Evolutionary conservation across 192 early-diverging fungal species (phyloP), one percentile per base, ranked within the genome.

Genomic region (Funneliformis mosseae): DNA sequence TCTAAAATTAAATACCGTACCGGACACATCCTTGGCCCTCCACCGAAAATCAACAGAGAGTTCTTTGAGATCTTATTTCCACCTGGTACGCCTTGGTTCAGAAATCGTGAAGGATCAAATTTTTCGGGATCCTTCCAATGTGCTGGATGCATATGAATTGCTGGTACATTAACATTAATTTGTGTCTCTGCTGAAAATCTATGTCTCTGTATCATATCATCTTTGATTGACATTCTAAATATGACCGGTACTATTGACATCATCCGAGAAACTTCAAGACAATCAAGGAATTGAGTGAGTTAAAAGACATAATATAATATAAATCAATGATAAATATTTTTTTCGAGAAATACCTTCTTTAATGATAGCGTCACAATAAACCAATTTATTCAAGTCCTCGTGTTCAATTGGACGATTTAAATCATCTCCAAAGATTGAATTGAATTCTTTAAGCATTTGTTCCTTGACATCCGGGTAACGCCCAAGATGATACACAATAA

Each of bases 281-380:
- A 33, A 50, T 16, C 12, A 16, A 50, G 4, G 6, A 55, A 21
- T 55, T 21, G 21, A 43, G 7, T 10, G 14, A 45, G 25, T 33
- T 3, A 8, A 41, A 14, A 28, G 27, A 50, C 27, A 41, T 28
- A 50, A 8, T 28, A 5, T 14, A 14, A 48, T 73, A 50, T 70
- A 21, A 4, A 4, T 70, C 12, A 42, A 18, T 41, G 16, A 16
- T 4, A n/a, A 42, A 21, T 42, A 41, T 41, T 70, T 27, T 21
- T 41, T 50, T 73, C 27, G 7, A 5, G n/a, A 25, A 8, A 18
- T 60, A 71, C 48, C 78, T 79, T 79, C 78, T 60, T 71, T 69
- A 25, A 79, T 71, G 23, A 79, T 60, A n/a, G 78, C 78, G 4
- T 79, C 78, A 59, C 67, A 71, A 59, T 79, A 79, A 60, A 60